Percentiles rank a stretch among this genome's conserved stretches.
Evolutionary conservation across 768 basidiomycete species (phyloP).

Genomic region (Collybiopsis confluens): DNA sequence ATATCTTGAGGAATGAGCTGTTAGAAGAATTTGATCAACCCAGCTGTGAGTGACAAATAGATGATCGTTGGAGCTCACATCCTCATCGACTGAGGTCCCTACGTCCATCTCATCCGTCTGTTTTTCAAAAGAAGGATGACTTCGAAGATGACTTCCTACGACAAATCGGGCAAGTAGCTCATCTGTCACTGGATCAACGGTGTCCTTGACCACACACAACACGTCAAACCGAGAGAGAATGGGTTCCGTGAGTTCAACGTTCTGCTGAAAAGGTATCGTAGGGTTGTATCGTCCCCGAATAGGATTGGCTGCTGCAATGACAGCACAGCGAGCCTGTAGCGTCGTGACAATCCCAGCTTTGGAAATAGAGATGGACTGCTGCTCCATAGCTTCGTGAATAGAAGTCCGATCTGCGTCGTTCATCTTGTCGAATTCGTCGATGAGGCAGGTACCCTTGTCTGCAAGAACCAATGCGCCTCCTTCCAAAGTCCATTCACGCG

Average conservation of each 20-base stretch:
- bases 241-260: slow-evolving; percentile 97
- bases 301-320: slow-evolving; percentile 97
- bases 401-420: slow-evolving; percentile 97
- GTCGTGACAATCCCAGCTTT: slow-evolving; percentile 99
- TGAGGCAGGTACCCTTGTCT: slow-evolving; percentile 95
- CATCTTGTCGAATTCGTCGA: slow-evolving; percentile 99
- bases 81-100: slow-evolving; percentile 83
- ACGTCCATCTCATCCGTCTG: slow-evolving; percentile 91
- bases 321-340: slow-evolving; percentile 94
- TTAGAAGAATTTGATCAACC: slow-evolving; percentile 7
- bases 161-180: slow-evolving; percentile 96
- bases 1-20: slow-evolving; percentile 97
- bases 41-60: too few relatives aligned
- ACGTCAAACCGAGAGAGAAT: slow-evolving; percentile 98
- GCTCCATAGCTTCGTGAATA: slow-evolving; percentile 99
- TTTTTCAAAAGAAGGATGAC: slow-evolving; percentile 88
- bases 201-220: slow-evolving; percentile 96
- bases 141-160: slow-evolving; percentile 93
- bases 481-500: slow-evolving; percentile 97
- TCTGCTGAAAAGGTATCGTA: slow-evolving; percentile 96
- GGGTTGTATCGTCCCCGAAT: slow-evolving; percentile 97
- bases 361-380: slow-evolving; percentile 97
- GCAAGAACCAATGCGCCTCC: slow-evolving; percentile 98
- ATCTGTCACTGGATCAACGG: slow-evolving; percentile 94
- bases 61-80: slow-evolving; percentile 52